Conservation (phyloP, 2,329 filamentous ascomycete species). For the Lachnellula cervina region DNA sequence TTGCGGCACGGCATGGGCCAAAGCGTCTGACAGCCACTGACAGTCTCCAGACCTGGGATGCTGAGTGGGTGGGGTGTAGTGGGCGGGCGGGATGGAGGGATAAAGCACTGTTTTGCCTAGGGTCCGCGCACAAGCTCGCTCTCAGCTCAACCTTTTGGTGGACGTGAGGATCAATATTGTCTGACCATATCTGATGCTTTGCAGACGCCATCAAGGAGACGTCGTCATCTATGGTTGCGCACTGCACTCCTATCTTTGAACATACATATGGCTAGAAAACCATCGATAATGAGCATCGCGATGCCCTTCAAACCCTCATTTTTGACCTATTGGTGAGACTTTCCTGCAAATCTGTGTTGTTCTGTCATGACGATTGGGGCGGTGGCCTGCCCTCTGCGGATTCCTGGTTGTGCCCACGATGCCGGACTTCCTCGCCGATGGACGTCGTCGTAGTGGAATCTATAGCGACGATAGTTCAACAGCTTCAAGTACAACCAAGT, state of each 20-base stretch:
- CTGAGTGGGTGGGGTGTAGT: background rate
- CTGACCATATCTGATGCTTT: slow-evolving; percentile 4
- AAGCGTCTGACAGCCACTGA: background rate
- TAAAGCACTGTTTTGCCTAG: slow-evolving; percentile 1
- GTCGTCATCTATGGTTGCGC: background rate
- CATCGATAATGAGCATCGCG: background rate
- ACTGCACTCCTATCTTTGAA: background rate
- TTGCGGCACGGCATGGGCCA: slow-evolving; percentile 8
- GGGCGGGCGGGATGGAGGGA: background rate
- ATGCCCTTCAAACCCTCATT: background rate
- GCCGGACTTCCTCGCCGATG: background rate
- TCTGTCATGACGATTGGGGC: background rate
- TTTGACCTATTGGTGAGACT: background rate
- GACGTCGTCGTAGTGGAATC: background rate
- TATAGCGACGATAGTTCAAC: slow-evolving; percentile 1
- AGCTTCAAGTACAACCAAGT: background rate
- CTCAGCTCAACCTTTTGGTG: slow-evolving; percentile 4
- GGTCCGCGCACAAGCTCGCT: slow-evolving; percentile 11
- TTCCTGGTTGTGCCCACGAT: background rate
- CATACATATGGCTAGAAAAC: slow-evolving; percentile 4
- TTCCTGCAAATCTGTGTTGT: background rate
- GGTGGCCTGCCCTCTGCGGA: background rate
- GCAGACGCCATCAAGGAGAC: slow-evolving; percentile 9
- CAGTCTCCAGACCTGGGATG: too few species aligned
- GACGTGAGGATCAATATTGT: slow-evolving; percentile 7